Conservation (phyloP, 352 stramenopile genomes). For the Phytophthora fragariae region DNA sequence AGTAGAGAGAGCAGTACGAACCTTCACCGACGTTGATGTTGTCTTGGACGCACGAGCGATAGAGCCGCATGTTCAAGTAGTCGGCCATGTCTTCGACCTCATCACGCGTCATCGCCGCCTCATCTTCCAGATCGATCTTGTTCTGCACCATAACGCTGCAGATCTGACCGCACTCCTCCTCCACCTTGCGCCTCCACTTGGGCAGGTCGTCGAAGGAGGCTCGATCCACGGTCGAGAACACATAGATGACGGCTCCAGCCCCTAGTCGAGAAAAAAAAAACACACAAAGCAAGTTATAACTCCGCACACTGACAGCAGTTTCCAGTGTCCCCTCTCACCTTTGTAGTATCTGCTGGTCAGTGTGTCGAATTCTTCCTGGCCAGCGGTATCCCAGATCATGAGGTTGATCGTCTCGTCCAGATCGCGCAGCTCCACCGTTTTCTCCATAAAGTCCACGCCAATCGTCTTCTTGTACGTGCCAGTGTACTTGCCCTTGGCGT, state of each 20-base stretch:
- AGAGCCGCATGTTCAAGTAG: slow-evolving; percentile 61
- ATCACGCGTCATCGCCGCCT: slow-evolving; percentile 61
- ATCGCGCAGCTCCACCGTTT: slow-evolving; percentile 71
- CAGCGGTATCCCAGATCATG: slow-evolving; percentile 87
- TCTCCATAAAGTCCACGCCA: slow-evolving; percentile 88
- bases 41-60: slow-evolving; percentile 73
- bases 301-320: too few species aligned
- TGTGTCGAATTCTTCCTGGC: slow-evolving; percentile 85
- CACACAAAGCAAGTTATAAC: not conserved
- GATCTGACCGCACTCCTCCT: slow-evolving; percentile 72
- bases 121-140: slow-evolving; percentile 77
- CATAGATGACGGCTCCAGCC: slow-evolving; percentile 74
- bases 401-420: slow-evolving; percentile 70
- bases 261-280: slow-evolving; percentile 25
- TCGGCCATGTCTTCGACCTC: slow-evolving; percentile 77
- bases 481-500: slow-evolving; percentile 81
- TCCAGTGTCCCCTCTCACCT: slow-evolving; percentile 16
- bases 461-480: slow-evolving; percentile 89
- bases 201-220: slow-evolving; percentile 75
- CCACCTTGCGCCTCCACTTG: slow-evolving; percentile 77
- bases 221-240: slow-evolving; percentile 80
- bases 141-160: slow-evolving; percentile 79
- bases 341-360: slow-evolving; percentile 86
- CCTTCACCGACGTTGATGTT: slow-evolving; percentile 80
- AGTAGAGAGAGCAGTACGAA: slow-evolving; percentile 9